A percentile compares a stretch with the other conserved stretches of the same genome.
These are phyloP conservation scores for Phytophthora ramorum DNA, from an alignment of 352 stramenopile species.

Conservation along the genomic window DNA sequence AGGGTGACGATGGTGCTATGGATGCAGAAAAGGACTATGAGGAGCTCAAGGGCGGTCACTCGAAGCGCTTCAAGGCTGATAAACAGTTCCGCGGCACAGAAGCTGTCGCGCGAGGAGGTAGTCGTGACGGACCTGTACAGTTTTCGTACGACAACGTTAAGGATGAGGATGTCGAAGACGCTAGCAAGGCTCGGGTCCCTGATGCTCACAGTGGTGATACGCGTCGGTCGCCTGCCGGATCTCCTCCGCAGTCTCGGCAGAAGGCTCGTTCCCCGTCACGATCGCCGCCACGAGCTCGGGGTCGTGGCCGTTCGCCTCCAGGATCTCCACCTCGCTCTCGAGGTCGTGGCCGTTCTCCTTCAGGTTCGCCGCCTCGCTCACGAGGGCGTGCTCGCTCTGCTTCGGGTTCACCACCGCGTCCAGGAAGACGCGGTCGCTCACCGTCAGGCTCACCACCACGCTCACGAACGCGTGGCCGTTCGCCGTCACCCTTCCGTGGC, in stretches of 20 bases:
- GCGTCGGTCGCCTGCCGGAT: constrained; percentile 19
- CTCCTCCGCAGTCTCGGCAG: constrained; percentile 14
- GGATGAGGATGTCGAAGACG: constrained; percentile 46
- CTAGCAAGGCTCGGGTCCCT: constrained; percentile 15
- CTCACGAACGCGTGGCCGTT: constrained; percentile 32
- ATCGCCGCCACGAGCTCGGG: constrained; percentile 21
- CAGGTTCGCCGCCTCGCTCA: constrained; percentile 31
- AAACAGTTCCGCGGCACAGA: constrained; percentile 90
- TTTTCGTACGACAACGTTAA: constrained; percentile 79
- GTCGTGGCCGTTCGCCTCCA: constrained; percentile 30
- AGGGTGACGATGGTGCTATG: constrained; percentile 86
- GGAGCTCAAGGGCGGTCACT: constrained; percentile 85
- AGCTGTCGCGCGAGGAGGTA: constrained; percentile 45
- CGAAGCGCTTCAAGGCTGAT: constrained; percentile 91
- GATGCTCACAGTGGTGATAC: constrained; percentile 12
- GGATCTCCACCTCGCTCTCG: constrained; percentile 26
- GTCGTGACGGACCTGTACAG: constrained; percentile 84
- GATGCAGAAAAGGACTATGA: constrained; percentile 92
- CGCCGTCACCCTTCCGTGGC: constrained; percentile 22
- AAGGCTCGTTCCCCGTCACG: constrained; percentile 15
- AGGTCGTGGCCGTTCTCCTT: constrained; percentile 28
- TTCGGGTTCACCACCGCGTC: constrained; percentile 21
- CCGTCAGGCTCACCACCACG: constrained; percentile 36
- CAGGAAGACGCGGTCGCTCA: constrained; percentile 36
- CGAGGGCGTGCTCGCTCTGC: constrained; percentile 24